Conservation (phyloP, 495 filamentous ascomycete species). For the Venustampulla echinocandica region DNA sequence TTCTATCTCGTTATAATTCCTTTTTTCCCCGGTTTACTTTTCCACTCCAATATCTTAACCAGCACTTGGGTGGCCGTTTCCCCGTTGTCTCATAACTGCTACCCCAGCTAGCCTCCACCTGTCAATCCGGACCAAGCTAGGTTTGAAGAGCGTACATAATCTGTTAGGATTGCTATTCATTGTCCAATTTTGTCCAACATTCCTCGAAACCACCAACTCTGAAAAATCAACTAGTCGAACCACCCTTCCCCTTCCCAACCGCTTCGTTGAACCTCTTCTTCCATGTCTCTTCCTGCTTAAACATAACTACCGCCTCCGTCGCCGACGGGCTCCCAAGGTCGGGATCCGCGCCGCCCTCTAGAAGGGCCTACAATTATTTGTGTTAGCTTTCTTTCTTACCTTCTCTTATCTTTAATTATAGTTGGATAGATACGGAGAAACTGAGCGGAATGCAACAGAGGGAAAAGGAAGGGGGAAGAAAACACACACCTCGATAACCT, state of each 20-base stretch:
- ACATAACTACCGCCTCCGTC: slow-evolving; percentile 37
- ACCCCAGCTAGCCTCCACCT: too few species aligned
- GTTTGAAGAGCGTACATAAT: too few species aligned
- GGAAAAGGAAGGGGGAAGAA: neutral
- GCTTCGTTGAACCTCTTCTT: slow-evolving; percentile 36
- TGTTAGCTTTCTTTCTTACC: neutral
- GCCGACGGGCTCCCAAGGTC: slow-evolving; percentile 41
- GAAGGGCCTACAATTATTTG: slow-evolving; percentile 26
- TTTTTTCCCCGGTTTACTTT: too few species aligned
- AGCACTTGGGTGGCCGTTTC: too few species aligned
- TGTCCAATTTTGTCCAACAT: too few species aligned
- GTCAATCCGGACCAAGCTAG: too few species aligned
- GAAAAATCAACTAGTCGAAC: too few species aligned
- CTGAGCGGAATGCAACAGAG: neutral
- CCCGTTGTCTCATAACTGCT: too few species aligned
- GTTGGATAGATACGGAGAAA: neutral
- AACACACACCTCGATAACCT: slow-evolving; percentile 33
- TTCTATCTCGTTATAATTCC: too few species aligned
- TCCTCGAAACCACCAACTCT: too few species aligned
- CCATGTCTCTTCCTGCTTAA: slow-evolving; percentile 43
- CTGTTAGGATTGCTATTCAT: too few species aligned
- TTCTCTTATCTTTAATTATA: neutral
- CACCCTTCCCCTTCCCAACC: slow-evolving; percentile 36
- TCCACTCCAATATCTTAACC: too few species aligned
- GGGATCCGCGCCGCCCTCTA: slow-evolving; percentile 42